A percentile compares a stretch with the other conserved stretches of the same genome.
Conservation (phyloP, 495 filamentous ascomycete species). For the Trichoderma reesei region DNA sequence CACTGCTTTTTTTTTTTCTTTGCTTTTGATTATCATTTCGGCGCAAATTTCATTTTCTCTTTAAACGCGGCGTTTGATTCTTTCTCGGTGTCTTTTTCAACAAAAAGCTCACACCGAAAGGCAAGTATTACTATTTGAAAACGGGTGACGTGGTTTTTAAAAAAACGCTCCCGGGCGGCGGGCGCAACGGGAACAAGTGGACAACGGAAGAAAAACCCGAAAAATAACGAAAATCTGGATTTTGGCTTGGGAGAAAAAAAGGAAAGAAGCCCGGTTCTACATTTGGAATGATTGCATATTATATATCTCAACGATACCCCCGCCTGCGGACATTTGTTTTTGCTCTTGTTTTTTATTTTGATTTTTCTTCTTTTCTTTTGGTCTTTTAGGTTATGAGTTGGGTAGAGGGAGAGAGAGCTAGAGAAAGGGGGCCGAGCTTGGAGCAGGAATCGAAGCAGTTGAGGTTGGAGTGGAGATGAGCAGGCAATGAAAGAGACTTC, state of each 20-base stretch:
- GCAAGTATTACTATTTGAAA: not conserved
- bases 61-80: not conserved
- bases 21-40: not conserved
- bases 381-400: not conserved
- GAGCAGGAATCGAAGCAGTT: too few species aligned
- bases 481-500: too few species aligned
- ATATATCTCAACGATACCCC: slow-evolving; percentile 15
- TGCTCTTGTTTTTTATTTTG: not conserved
- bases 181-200: not conserved
- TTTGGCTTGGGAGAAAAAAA: not conserved
- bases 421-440: too few species aligned
- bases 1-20: not conserved
- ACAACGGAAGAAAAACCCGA: not conserved
- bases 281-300: slow-evolving; percentile 9
- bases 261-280: slow-evolving; percentile 3
- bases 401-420: not conserved
- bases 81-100: slow-evolving; percentile 13
- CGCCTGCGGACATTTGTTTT: slow-evolving; percentile 2
- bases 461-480: too few species aligned
- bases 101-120: slow-evolving; percentile 12
- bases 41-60: not conserved
- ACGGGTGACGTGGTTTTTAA: not conserved
- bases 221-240: too few species aligned
- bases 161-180: slow-evolving; percentile 2
- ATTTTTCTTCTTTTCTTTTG: slow-evolving; percentile 11